Evolutionary conservation across 441 rosid genomes (phyloP), one percentile per base, ranked within the genome.

Genomic region (Populus tomentosa): DNA sequence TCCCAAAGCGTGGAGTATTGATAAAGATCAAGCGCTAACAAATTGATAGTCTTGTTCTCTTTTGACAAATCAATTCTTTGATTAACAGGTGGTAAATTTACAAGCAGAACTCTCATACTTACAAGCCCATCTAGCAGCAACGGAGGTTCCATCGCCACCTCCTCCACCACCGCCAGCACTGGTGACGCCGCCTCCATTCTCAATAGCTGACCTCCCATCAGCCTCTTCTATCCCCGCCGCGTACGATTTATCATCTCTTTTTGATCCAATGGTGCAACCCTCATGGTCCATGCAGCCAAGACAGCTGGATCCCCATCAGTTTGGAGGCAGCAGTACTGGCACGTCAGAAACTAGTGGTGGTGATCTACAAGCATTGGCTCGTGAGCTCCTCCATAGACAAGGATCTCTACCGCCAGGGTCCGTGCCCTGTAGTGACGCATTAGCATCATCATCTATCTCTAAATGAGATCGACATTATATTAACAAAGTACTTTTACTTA

Each of bases 61-160:
- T 18, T 32, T 18, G 38, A 64, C 71, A 16, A 1, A 50, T 30
- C 33, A 28, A 28, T 28, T 53, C 66, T 46, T 80, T 24, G 9
- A n/a, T n/a, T 11, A 28, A 73, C 79, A 95, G 98, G 94, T 93
- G 82, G 94, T 92, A 88, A 92, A 81, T 80, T 86, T 95, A 79
- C 98, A 93, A 80, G 89, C 96, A 28, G 98, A 95, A 86, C 90
- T 95, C 21, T 82, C 98, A 38, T 93, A 89, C 84, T 82, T 93
- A 70, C 95, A 93, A 86, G 88, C 94, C 59, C 96, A 93, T 82
- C 81, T 93, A 70, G 92, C 97, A 56, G 80, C 95, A 10, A 71
- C 90, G 59, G 93, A 93, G 88, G 84, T 87, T 42, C 94, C 98
- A 67, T 75, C 87, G 24, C 97, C 92, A 28, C 91, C 84, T 0